Base-by-base conservation (phyloP, 257 asterid genomes). In the Galeopsis tetrahit region DNA sequence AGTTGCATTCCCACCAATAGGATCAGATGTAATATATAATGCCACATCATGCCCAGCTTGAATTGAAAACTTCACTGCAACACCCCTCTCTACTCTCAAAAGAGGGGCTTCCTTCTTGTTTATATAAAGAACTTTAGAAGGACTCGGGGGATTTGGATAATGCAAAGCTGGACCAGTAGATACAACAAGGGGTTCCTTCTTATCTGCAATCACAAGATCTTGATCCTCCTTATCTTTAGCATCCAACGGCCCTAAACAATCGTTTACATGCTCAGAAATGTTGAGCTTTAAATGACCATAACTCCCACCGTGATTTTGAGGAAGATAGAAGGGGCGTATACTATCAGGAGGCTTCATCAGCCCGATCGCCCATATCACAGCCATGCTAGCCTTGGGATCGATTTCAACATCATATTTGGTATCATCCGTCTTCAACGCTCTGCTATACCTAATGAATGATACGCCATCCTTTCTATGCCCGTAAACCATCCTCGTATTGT, bases 41-140 rank as follows among this genome's bases (percentile, higher is more conserved):
- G 99, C 97, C 81, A 95, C 97, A 66, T 95, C 96, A 74, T 95
- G 99, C 51, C 99, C 99, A 4, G 98, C 99, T 74, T 92, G 99
- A 43, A 95, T 87, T 1, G 99, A 95, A 76, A 95, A 95, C 77
- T 83, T 92, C 79, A 95, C 96, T 28, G 81, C 85, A 72, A 88
- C 98, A 44, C 98, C 99, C 89, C 99, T 91, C 79, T 95, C 99
- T 0, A 95, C 99, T 80, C 98, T 84, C 69, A 95, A 82, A 66
- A 95, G 81, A 10, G 98, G 98, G 69, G 97, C 86, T 85, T 88
- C 99, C 79, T 92, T 95, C 88, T 91, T 95, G 90, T 92, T 95
- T 38, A 95, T 87, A 62, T 90, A 95, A 76, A 95, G 82, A 77
- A 92, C 95, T 78, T 90, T 92, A 1, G 90, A 75, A 74, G 99